Conservation (phyloP, 2,329 filamentous ascomycete species). For the Onygena corvina region DNA sequence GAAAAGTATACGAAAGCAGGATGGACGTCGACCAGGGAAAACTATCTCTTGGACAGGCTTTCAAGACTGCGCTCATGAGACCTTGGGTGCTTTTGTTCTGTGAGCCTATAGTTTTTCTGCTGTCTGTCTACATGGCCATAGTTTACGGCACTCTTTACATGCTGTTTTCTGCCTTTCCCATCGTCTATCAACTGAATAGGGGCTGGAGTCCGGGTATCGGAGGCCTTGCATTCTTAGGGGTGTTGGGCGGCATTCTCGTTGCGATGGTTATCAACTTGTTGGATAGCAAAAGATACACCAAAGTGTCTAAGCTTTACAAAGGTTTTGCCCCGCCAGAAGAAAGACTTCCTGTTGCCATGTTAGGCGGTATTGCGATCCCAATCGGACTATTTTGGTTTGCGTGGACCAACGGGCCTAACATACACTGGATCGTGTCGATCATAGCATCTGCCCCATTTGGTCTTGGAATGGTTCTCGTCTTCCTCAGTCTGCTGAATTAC, state of each 20-base stretch:
- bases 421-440: constrained; percentile 46
- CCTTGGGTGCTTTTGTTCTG: constrained; percentile 58
- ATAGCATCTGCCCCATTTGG: constrained; percentile 43
- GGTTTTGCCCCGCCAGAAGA: constrained; percentile 55
- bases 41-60: constrained; percentile 37
- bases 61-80: constrained; percentile 48
- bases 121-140: constrained; percentile 55
- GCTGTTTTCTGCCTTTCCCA: constrained; percentile 50
- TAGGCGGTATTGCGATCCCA: constrained; percentile 52
- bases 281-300: constrained; percentile 45
- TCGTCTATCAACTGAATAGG: constrained; percentile 51
- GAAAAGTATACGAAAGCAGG: constrained; percentile 46
- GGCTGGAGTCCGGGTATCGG: constrained; percentile 50
- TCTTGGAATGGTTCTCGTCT: constrained; percentile 48
- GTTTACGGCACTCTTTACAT: constrained; percentile 39
- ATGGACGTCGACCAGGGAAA: constrained; percentile 38
- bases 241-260: constrained; percentile 53
- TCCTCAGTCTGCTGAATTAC: constrained; percentile 55
- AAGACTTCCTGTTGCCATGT: constrained; percentile 49
- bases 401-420: constrained; percentile 48
- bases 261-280: constrained; percentile 42
- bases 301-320: constrained; percentile 34
- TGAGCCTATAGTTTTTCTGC: constrained; percentile 56
- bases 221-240: constrained; percentile 55
- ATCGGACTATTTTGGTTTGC: constrained; percentile 57